Percentiles rank a stretch among this genome's conserved stretches.
These are phyloP conservation scores for Limonium bicolor DNA, from an alignment of 148 eudicot genomes.

Conservation along the genomic window DNA sequence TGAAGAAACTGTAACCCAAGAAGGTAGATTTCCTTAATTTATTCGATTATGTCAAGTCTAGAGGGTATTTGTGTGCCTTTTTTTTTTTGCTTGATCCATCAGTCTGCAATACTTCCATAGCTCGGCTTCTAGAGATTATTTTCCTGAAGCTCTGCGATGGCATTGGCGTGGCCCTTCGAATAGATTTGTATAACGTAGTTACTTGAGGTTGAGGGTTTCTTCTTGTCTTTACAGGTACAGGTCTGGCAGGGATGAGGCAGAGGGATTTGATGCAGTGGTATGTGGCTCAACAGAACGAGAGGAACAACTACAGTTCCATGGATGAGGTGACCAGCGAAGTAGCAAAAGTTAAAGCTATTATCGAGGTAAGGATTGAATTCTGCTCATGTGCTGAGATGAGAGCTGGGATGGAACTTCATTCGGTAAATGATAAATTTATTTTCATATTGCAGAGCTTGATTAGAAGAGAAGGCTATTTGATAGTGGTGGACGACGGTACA, in stretches of 20 bases:
- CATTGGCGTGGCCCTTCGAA: no score
- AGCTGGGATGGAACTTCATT: no score
- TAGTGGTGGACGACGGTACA: slow-evolving; percentile 75
- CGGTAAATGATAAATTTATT: no score
- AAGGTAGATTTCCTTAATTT: slow-evolving; percentile 32
- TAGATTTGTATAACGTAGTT: no score
- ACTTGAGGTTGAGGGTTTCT: no score
- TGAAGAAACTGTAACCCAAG: slow-evolving; percentile 48
- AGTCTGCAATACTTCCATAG: no score
- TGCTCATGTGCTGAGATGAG: no score
- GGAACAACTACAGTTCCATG: slow-evolving; percentile 44
- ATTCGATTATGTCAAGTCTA: no score
- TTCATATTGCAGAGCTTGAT: slow-evolving; percentile 55
- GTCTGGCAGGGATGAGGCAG: slow-evolving; percentile 79
- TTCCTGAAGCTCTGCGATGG: no score
- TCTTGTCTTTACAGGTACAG: slow-evolving; percentile 32
- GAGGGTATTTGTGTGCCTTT: no score
- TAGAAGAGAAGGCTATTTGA: slow-evolving; percentile 71
- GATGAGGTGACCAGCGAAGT: slow-evolving; percentile 66
- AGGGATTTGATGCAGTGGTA: slow-evolving; percentile 87
- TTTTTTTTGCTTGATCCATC: no score
- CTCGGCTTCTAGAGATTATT: no score
- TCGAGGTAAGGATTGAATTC: slow-evolving; percentile 51
- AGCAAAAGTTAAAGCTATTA: slow-evolving; percentile 60
- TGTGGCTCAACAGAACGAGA: slow-evolving; percentile 63